phyloP scores from a whole-genome alignment of 345 rosid genomes.

The Raphanus raphanistrum region DNA sequence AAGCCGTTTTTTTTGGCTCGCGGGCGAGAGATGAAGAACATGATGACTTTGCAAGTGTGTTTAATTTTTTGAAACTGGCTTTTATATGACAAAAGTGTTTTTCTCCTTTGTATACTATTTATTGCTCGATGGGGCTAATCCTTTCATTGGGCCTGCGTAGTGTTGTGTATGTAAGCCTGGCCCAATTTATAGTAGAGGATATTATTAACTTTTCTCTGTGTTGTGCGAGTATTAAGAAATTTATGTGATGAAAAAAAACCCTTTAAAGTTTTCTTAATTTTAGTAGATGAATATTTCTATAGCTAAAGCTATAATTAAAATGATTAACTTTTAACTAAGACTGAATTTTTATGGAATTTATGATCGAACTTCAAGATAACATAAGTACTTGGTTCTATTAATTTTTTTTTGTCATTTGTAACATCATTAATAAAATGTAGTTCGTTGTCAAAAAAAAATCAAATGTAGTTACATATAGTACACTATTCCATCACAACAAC shows the following conservation, averaged over 20 bases:
- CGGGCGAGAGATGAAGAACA: conserved; percentile 24
- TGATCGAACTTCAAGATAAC: not conserved
- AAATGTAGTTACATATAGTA: not conserved
- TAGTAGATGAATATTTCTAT: not conserved
- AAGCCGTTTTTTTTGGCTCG: conserved; percentile 29
- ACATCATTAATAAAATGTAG: not conserved
- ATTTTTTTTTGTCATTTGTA: not conserved
- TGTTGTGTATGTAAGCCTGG: not conserved
- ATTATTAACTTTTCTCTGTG: not conserved
- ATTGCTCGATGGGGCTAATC: not conserved
- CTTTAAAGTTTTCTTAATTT: no score
- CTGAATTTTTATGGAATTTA: not conserved
- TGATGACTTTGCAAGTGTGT: conserved; percentile 1
- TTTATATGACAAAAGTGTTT: not conserved
- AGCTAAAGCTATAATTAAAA: not conserved
- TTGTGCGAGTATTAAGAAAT: no score
- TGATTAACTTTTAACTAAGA: not conserved
- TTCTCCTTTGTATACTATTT: not conserved
- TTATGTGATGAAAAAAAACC: no score
- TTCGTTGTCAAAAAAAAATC: no score
- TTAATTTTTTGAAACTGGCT: not conserved
- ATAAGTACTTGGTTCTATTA: not conserved
- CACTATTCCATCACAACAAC: not conserved
- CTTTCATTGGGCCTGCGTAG: not conserved
- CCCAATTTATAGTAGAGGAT: not conserved